Percentiles rank a stretch among this genome's conserved stretches.
These are phyloP conservation scores for Phytophthora hibernalis DNA, from an alignment of 352 stramenopile species.

Conservation along the genomic window DNA sequence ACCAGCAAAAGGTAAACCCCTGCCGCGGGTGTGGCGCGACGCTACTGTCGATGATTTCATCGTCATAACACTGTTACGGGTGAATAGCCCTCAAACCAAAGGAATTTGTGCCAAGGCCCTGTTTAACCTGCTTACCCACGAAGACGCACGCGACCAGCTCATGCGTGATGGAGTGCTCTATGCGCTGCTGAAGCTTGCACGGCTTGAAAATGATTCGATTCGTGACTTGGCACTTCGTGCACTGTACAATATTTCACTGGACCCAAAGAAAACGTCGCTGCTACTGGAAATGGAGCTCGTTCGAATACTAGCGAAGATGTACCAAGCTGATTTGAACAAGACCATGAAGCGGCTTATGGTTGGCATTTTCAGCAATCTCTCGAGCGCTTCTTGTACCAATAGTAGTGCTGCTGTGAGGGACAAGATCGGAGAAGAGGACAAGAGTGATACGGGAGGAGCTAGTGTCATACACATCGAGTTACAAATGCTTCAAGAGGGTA, in stretches of 20 bases:
- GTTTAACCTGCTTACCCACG: constrained; percentile 88
- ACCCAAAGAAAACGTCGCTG: constrained; percentile 47
- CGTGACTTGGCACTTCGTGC: constrained; percentile 73
- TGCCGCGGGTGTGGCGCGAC: constrained; percentile 62
- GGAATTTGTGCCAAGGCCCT: constrained; percentile 83
- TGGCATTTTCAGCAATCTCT: constrained; percentile 82
- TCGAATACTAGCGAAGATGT: constrained; percentile 77
- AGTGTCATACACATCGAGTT: constrained; percentile 31
- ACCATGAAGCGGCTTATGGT: constrained; percentile 83
- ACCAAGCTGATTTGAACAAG: constrained; percentile 72
- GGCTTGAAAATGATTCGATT: constrained; percentile 78
- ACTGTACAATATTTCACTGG: constrained; percentile 83
- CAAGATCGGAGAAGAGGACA: constrained; percentile 1
- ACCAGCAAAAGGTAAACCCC: constrained; percentile 16
- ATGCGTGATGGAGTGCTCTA: constrained; percentile 84
- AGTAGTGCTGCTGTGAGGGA: constrained; percentile 1
- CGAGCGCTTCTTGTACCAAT: constrained; percentile 25
- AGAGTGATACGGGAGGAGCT: constrained; percentile 3
- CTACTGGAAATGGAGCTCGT: constrained; percentile 88
- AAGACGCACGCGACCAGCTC: constrained; percentile 77
- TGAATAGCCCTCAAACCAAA: constrained; percentile 87
- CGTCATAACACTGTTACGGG: constrained; percentile 83
- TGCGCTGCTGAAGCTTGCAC: constrained; percentile 85
- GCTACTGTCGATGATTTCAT: constrained; percentile 87
- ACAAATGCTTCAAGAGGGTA: constrained; percentile 72